A percentile compares a stretch with the other conserved stretches of the same genome.
Conservation (phyloP, 1,284 basidiomycete species). For the Ceratobasidium sp. region DNA sequence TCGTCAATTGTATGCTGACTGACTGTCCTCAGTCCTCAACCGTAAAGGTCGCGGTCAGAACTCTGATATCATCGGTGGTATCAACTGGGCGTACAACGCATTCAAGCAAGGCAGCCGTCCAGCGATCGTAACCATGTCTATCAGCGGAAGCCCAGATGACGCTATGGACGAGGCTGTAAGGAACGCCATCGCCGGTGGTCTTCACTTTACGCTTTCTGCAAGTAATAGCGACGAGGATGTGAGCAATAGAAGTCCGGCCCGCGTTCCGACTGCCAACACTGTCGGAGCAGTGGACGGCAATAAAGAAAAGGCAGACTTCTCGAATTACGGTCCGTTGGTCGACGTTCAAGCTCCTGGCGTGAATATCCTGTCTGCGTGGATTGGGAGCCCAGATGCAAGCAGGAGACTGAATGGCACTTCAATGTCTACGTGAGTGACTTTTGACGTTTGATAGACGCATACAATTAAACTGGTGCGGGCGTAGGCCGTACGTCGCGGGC, state of each 20-base stretch:
- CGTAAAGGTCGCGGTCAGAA: conserved; percentile 93
- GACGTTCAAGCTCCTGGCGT: conserved; percentile 49
- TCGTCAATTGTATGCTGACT: neutral
- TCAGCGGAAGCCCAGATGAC: conserved; percentile 9
- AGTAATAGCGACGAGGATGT: conserved; percentile 60
- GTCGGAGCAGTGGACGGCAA: conserved; percentile 77
- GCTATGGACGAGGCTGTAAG: conserved; percentile 44
- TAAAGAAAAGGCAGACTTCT: conserved; percentile 44
- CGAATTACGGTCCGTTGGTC: conserved; percentile 44
- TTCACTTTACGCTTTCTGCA: conserved; percentile 47
- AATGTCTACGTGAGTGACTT: neutral
- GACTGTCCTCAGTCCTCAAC: conserved; percentile 77
- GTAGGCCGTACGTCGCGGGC: conserved; percentile 28
- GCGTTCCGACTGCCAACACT: conserved; percentile 63
- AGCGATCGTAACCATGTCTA: conserved; percentile 38
- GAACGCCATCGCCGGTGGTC: conserved; percentile 39
- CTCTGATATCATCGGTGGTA: conserved; percentile 56
- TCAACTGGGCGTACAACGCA: conserved; percentile 60
- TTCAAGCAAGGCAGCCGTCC: conserved; percentile 18
- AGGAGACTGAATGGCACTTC: conserved; percentile 6
- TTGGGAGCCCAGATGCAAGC: conserved; percentile 17
- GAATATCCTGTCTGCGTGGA: conserved; percentile 34
- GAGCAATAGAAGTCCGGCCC: conserved; percentile 58
- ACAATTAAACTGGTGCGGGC: too few species aligned
- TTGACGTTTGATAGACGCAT: too few species aligned